phyloP scores from a whole-genome alignment of 2,329 filamentous ascomycete genomes.

The Ophiocordyceps australis region DNA sequence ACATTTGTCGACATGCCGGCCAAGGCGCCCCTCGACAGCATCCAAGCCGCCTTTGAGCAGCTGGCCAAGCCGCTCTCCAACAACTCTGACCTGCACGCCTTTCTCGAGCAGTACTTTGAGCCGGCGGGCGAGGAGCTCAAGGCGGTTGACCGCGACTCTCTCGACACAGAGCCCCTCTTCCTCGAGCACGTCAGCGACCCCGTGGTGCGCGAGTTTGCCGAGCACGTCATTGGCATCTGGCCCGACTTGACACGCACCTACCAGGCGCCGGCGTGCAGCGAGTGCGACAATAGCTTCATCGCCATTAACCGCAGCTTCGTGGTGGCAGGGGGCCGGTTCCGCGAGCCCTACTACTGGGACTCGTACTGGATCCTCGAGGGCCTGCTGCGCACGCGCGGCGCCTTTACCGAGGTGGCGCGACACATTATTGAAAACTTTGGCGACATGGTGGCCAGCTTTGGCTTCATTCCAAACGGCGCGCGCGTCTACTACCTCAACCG shows the following conservation, averaged over 20 bases:
- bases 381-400: constrained; percentile 43
- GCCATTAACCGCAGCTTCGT: constrained; percentile 50
- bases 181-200: constrained; percentile 35
- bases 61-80: constrained; percentile 43
- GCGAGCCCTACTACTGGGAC: constrained; percentile 57
- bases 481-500: constrained; percentile 50
- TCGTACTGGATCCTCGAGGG: constrained; percentile 52
- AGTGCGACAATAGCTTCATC: constrained; percentile 47
- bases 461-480: constrained; percentile 52
- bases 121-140: constrained; percentile 44
- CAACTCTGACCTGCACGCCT: constrained; percentile 41
- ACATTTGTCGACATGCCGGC: constrained; percentile 48
- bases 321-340: constrained; percentile 53
- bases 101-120: constrained; percentile 44
- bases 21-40: constrained; percentile 30
- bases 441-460: constrained; percentile 44
- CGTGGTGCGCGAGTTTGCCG: constrained; percentile 39
- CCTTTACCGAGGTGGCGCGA: constrained; percentile 41
- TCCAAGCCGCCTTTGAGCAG: constrained; percentile 40
- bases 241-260: constrained; percentile 47
- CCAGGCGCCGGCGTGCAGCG: constrained; percentile 30
- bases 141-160: constrained; percentile 27
- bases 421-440: constrained; percentile 56
- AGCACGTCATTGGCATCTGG: constrained; percentile 52
- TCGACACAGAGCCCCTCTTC: constrained; percentile 39